phyloP scores from a whole-genome alignment of 768 basidiomycete genomes.

The Leccinum barrowsii region DNA sequence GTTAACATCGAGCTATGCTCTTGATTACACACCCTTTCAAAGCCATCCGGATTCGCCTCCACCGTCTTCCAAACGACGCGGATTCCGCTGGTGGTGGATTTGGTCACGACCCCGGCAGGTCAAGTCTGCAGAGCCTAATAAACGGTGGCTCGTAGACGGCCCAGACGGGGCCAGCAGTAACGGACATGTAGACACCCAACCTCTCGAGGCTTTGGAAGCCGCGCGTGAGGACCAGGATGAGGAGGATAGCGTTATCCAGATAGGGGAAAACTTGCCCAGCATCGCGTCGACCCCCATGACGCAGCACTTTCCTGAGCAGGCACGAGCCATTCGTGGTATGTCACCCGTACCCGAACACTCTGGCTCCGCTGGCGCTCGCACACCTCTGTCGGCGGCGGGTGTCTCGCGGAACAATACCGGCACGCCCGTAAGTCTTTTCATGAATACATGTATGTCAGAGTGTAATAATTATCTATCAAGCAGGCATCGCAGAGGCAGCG shows the following conservation, averaged over 20 bases:
- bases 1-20: conserved; percentile 7
- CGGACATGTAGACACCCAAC: conserved; percentile 7
- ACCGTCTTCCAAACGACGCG: background rate
- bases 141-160: conserved; percentile 25
- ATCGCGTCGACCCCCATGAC: conserved; percentile 13
- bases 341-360: conserved; percentile 4
- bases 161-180: conserved; percentile 18
- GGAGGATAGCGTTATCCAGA: conserved; percentile 11
- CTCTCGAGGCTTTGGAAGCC: conserved; percentile 1
- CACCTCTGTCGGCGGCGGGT: background rate
- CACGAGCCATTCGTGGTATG: conserved; percentile 1
- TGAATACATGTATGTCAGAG: background rate
- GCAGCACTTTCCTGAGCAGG: conserved; percentile 9
- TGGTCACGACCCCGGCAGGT: conserved; percentile 25
- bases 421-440: conserved; percentile 16
- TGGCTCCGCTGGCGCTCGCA: background rate
- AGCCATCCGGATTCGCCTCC: conserved; percentile 1
- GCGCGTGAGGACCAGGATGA: conserved; percentile 12
- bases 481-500: conserved; percentile 9
- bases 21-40: conserved; percentile 12
- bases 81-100: conserved; percentile 24
- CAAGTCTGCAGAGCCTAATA: conserved; percentile 19
- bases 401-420: conserved; percentile 1
- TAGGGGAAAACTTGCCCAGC: conserved; percentile 18
- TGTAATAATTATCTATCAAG: background rate